Evolutionary conservation across 805 yeast species (phyloP).

Genomic region (Zygotorulaspora danielsina): DNA sequence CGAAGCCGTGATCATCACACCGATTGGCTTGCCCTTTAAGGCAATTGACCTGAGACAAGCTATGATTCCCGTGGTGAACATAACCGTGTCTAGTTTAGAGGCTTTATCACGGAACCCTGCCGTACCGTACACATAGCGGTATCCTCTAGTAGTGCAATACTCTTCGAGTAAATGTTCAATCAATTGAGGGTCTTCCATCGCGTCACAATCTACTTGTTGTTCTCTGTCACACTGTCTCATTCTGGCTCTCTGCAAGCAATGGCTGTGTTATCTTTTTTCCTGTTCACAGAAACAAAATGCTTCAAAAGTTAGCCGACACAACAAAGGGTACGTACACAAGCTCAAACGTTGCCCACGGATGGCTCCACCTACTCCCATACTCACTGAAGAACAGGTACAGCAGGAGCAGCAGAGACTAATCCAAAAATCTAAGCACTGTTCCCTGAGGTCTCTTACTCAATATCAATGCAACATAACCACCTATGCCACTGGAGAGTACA

Average conservation of each 20-base stretch:
- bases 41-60: constrained; percentile 80
- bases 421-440: constrained; percentile 29
- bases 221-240: too few species aligned
- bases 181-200: constrained; percentile 5
- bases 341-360: constrained; percentile 21
- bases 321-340: not conserved
- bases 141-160: constrained; percentile 41
- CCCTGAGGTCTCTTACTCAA: constrained; percentile 42
- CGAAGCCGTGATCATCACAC: constrained; percentile 96
- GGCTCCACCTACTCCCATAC: constrained; percentile 52
- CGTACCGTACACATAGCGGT: constrained; percentile 74
- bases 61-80: constrained; percentile 75
- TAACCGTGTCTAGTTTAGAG: constrained; percentile 65
- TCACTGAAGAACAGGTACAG: constrained; percentile 28
- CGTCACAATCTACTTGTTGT: not conserved
- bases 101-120: constrained; percentile 92
- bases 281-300: not conserved
- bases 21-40: constrained; percentile 65
- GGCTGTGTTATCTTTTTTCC: too few species aligned
- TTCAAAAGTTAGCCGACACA: not conserved
- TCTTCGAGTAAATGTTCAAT: constrained; percentile 17
- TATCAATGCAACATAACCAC: constrained; percentile 45
- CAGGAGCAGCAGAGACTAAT: constrained; percentile 20
- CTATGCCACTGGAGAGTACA: constrained; percentile 33
- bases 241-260: too few species aligned